Evolutionary conservation across 2,329 filamentous ascomycete genomes (phyloP).

Genomic region (Alternaria sp.): DNA sequence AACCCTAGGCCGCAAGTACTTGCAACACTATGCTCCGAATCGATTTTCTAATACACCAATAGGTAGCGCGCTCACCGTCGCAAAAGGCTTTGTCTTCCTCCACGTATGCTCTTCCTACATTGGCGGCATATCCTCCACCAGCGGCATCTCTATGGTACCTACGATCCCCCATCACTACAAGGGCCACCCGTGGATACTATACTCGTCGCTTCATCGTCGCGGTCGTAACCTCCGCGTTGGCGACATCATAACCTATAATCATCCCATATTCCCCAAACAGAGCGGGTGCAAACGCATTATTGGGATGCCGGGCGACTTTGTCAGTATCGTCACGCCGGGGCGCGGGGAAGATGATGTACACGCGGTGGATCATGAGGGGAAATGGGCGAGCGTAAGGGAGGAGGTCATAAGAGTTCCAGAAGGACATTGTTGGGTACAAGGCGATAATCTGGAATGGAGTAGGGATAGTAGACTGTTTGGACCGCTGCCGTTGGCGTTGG

Average conservation of each 20-base stretch:
- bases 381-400: conserved; percentile 38
- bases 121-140: conserved; percentile 64
- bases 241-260: conserved; percentile 79
- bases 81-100: conserved; percentile 25
- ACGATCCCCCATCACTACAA: conserved; percentile 62
- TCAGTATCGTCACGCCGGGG: conserved; percentile 68
- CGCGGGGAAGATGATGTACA: conserved; percentile 33
- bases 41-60: conserved; percentile 1
- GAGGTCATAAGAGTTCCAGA: conserved; percentile 79
- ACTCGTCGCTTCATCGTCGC: conserved; percentile 36
- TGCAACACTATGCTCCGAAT: neutral
- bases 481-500: conserved; percentile 81
- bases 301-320: conserved; percentile 69
- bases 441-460: conserved; percentile 85
- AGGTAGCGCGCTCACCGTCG: conserved; percentile 17
- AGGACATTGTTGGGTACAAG: conserved; percentile 89
- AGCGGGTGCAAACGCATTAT: conserved; percentile 77
- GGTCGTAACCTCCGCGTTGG: conserved; percentile 76
- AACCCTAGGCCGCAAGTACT: neutral
- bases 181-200: conserved; percentile 27
- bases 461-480: conserved; percentile 88
- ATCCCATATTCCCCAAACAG: conserved; percentile 67
- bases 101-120: conserved; percentile 59
- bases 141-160: conserved; percentile 87
- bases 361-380: conserved; percentile 28